Base-by-base conservation (phyloP, 257 asterid genomes). In the Nicotiana knightiana region DNA sequence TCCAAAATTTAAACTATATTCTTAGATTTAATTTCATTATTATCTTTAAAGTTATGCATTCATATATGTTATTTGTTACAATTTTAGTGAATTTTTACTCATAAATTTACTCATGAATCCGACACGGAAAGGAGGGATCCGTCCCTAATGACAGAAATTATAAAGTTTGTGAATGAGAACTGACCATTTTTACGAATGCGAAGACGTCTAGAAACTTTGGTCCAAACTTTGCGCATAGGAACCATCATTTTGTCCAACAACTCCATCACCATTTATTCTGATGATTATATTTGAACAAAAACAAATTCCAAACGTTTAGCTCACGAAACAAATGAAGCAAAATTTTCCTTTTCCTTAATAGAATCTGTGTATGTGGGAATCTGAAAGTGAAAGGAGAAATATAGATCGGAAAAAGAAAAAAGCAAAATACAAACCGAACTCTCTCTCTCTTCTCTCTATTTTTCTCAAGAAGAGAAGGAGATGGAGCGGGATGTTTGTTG, bases 191-290 rank as follows among this genome's bases (percentile, higher is more conserved):
- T 88, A 59, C 75, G 88, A 53, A 83, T 81, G 35, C 83, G 82
- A 35, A 92, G 46, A 43, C 85, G 84, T 68, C 57, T 81, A 7
- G 93, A 91, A 39, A 91, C 83, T 82, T 86, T 91, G 85, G 43
- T 32, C 93, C 93, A 90, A 30, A 87, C 93, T 81, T 86, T 89
- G 80, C 83, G 87, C 83, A 94, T 67, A 4, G 94, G 93, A 48
- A 65, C 71, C 82, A 65, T 82, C 90, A 91, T 85, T 80, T 90
- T 89, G 65, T 81, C 84, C 91, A 88, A 87, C 81, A 84, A 87
- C 70, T 83, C 88, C 86, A 84, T 85, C 24, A 24, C 33, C 59
- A 43, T 21, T 43, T 11, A 1, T 8, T 62, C 13, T 62, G 13
- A 11, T 46, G 16, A 43, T 28, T 76, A 55, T 84, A 55, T 84